Conservation (phyloP, 257 asterid species). For the Solanum medicagineum region DNA sequence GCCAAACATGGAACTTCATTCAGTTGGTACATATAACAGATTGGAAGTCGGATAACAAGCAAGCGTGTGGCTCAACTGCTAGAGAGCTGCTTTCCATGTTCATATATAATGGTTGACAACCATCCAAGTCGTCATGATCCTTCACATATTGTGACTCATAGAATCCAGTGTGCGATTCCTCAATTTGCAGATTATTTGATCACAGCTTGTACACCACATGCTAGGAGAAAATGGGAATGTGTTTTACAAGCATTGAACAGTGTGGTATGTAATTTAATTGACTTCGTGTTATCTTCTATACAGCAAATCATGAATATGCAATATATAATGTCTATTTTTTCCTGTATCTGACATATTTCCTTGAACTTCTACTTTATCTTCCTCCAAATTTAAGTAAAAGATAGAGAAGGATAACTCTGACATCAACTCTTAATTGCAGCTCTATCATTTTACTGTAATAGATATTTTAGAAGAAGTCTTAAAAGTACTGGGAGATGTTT, state of each 20-base stretch:
- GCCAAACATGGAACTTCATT: not conserved
- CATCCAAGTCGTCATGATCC: slow-evolving; percentile 99
- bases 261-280: slow-evolving; percentile 36
- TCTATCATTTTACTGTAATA: not conserved
- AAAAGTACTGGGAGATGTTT: not conserved
- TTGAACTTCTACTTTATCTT: not conserved
- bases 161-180: slow-evolving; percentile 48
- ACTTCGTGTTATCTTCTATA: not conserved
- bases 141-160: slow-evolving; percentile 66
- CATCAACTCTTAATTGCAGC: not conserved
- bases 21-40: slow-evolving; percentile 26
- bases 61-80: slow-evolving; percentile 71
- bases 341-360: not conserved
- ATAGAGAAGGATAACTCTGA: not conserved
- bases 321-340: not conserved
- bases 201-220: slow-evolving; percentile 26
- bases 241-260: slow-evolving; percentile 44
- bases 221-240: slow-evolving; percentile 36
- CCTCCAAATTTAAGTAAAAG: not conserved
- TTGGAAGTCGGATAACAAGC: slow-evolving; percentile 92
- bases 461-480: not conserved
- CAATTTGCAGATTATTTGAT: slow-evolving; percentile 50
- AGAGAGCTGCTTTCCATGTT: slow-evolving; percentile 54
- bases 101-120: slow-evolving; percentile 71
- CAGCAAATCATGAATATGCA: not conserved